Evolutionary conservation across 768 basidiomycete species (phyloP).

Genomic region (Rhizopogon rudus): DNA sequence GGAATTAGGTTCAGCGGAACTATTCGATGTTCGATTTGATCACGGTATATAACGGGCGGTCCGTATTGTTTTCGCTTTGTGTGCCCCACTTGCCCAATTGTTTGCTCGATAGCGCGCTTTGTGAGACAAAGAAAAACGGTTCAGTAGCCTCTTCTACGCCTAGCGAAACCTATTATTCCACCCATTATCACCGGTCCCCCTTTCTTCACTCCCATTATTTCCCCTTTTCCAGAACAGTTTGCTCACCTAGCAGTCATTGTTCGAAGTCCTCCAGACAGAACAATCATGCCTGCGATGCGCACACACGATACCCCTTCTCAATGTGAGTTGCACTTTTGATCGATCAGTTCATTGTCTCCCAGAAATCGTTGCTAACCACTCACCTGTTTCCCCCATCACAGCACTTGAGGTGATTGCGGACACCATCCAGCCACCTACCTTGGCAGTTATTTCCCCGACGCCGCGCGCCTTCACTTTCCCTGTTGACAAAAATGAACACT

Average conservation of each 20-base stretch:
- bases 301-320: slow-evolving; percentile 68
- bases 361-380: slow-evolving; percentile 9
- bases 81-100: slow-evolving; percentile 67
- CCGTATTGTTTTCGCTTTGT: slow-evolving; percentile 53
- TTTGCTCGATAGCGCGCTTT: slow-evolving; percentile 38
- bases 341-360: slow-evolving; percentile 4
- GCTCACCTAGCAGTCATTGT: slow-evolving; percentile 30
- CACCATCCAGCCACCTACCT: slow-evolving; percentile 47
- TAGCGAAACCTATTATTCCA: slow-evolving; percentile 38
- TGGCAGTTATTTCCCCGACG: slow-evolving; percentile 57
- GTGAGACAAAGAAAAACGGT: slow-evolving; percentile 47
- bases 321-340: slow-evolving; percentile 26
- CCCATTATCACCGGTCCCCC: slow-evolving; percentile 26
- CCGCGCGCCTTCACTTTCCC: slow-evolving; percentile 47
- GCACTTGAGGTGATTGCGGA: slow-evolving; percentile 77
- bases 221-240: slow-evolving; percentile 29
- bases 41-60: slow-evolving; percentile 48
- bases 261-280: slow-evolving; percentile 20
- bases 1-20: slow-evolving; percentile 31
- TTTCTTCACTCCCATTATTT: slow-evolving; percentile 28
- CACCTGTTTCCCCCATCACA: slow-evolving; percentile 20
- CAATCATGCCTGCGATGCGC: slow-evolving; percentile 76
- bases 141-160: slow-evolving; percentile 36
- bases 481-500: slow-evolving; percentile 34
- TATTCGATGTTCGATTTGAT: slow-evolving; percentile 26